A percentile compares a stretch with the other conserved stretches of the same genome.
Conservation (phyloP, 805 yeast genomes). For the Candida yuanshanica region DNA sequence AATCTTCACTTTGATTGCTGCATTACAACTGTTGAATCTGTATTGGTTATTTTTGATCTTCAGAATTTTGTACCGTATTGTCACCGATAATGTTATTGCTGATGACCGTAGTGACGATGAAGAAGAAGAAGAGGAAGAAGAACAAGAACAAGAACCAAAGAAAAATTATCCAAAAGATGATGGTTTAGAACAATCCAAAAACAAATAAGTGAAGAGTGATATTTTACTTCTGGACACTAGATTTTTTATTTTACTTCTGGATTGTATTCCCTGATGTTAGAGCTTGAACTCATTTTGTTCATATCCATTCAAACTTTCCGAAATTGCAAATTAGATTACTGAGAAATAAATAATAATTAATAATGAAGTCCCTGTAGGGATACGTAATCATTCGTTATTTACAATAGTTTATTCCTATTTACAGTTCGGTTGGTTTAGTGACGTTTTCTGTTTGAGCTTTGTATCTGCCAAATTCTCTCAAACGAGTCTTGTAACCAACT, state of each 20-base stretch:
- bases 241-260: no score
- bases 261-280: no score
- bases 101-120: constrained; percentile 92
- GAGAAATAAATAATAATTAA: background rate
- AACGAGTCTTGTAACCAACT: constrained; percentile 49
- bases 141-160: constrained; percentile 6
- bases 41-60: constrained; percentile 85
- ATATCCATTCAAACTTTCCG: no score
- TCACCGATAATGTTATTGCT: constrained; percentile 51
- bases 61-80: constrained; percentile 66
- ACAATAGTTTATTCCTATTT: background rate
- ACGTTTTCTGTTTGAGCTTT: background rate
- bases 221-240: no score
- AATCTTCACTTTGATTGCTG: constrained; percentile 69
- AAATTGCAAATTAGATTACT: no score
- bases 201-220: no score
- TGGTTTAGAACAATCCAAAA: no score
- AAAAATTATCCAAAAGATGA: background rate
- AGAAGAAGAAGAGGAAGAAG: constrained; percentile 42
- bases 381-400: background rate
- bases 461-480: constrained; percentile 11
- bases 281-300: no score
- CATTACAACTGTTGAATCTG: constrained; percentile 77
- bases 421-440: background rate
- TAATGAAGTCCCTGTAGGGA: background rate